phyloP scores from a whole-genome alignment of 768 basidiomycete species.

The Leccinellum luteum region DNA sequence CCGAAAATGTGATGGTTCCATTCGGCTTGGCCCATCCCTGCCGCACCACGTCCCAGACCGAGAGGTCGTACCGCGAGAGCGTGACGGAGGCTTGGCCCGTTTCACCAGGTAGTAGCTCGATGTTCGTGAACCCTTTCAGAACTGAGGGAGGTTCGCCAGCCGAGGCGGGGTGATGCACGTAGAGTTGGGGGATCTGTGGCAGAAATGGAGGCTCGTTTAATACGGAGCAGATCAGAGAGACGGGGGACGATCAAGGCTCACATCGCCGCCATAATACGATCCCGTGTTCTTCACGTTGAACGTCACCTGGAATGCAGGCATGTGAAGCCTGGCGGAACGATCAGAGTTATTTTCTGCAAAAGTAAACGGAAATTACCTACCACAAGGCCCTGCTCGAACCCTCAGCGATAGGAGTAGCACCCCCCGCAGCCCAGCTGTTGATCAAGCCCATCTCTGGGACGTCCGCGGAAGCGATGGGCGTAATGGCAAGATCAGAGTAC shows the following conservation, averaged over 20 bases:
- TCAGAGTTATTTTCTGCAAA: neutral
- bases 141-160: conserved; percentile 71
- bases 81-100: conserved; percentile 47
- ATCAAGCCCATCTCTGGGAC: conserved; percentile 32
- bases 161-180: conserved; percentile 62
- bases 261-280: conserved; percentile 59
- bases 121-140: conserved; percentile 66
- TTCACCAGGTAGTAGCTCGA: conserved; percentile 48
- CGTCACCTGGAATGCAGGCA: conserved; percentile 57
- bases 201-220: neutral
- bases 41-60: conserved; percentile 69
- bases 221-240: neutral
- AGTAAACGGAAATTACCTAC: conserved; percentile 37
- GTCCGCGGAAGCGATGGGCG: conserved; percentile 37
- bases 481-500: conserved; percentile 58
- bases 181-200: conserved; percentile 67
- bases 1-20: conserved; percentile 58
- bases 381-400: conserved; percentile 65
- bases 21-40: conserved; percentile 75
- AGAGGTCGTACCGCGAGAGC: conserved; percentile 67
- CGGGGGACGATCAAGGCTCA: conserved; percentile 28
- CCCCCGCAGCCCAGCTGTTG: conserved; percentile 57
- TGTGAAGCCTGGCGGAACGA: conserved; percentile 50
- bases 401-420: conserved; percentile 49
- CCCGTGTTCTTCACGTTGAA: conserved; percentile 72